Conservation (phyloP, 495 filamentous ascomycete genomes). For the Barbatosphaeria neglecta region DNA sequence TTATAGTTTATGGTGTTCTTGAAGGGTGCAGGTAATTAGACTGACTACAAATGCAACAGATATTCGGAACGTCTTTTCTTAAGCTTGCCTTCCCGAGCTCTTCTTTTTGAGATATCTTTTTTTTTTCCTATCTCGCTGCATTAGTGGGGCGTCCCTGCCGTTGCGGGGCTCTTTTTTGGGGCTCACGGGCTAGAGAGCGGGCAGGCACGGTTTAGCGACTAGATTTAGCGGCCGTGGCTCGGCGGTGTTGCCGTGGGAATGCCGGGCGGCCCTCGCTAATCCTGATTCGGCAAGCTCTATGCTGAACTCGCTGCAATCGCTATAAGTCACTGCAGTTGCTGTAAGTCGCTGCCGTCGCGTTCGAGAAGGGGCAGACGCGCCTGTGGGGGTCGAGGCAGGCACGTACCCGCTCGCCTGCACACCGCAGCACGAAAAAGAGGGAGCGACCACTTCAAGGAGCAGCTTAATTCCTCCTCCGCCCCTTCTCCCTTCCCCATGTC, state of each 20-base stretch:
- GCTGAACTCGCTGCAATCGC: no score
- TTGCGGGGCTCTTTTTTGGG: background rate
- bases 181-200: background rate
- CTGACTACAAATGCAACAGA: no score
- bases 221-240: no score
- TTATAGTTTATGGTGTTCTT: no score
- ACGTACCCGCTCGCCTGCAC: background rate
- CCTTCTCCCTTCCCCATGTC: background rate
- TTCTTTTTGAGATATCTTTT: slow-evolving; percentile 3
- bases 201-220: no score
- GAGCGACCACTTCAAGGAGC: no score
- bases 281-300: background rate
- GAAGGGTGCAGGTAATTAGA: no score
- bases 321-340: no score
- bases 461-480: no score
- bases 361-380: background rate
- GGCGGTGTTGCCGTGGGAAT: slow-evolving; percentile 2
- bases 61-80: no score
- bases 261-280: background rate
- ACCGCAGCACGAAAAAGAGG: no score
- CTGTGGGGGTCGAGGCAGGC: background rate
- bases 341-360: background rate
- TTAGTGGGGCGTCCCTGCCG: background rate
- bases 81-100: background rate
- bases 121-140: background rate